Conservation (phyloP, 768 basidiomycete genomes). For the Trametopsis cervina region DNA sequence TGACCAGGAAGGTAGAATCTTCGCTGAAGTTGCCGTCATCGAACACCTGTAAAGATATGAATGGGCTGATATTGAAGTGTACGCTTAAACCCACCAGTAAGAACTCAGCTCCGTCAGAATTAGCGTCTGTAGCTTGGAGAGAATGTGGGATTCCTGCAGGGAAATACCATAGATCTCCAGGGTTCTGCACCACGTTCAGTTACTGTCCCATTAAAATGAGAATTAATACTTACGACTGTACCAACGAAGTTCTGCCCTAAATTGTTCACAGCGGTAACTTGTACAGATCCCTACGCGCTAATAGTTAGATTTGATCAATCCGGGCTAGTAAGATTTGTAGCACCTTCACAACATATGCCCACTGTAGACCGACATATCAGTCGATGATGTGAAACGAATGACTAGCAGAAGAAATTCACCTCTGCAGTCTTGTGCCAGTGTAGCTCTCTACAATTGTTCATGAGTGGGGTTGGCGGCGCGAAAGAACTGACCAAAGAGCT, state of each 20-base stretch:
- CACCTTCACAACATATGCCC: conserved; percentile 24
- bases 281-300: conserved; percentile 9
- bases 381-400: background rate
- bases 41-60: conserved; percentile 20
- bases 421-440: conserved; percentile 25
- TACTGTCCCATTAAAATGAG: background rate
- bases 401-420: background rate
- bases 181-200: conserved; percentile 3
- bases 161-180: conserved; percentile 14
- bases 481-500: too few relatives aligned
- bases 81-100: conserved; percentile 14
- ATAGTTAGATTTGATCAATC: background rate
- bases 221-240: conserved; percentile 36
- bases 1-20: conserved; percentile 26
- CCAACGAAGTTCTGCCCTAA: conserved; percentile 44
- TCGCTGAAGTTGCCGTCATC: conserved; percentile 28
- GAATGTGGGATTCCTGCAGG: conserved; percentile 12
- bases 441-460: conserved; percentile 18
- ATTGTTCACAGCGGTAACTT: conserved; percentile 32
- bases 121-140: conserved; percentile 17
- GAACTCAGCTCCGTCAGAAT: conserved; percentile 22
- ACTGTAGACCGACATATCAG: conserved; percentile 11
- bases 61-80: background rate
- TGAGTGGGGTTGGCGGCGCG: too few relatives aligned
- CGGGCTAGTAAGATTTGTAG: conserved; percentile 7